Evolutionary conservation across 2,329 filamentous ascomycete genomes (phyloP).

Genomic region (Aureobasidium leucospermi): DNA sequence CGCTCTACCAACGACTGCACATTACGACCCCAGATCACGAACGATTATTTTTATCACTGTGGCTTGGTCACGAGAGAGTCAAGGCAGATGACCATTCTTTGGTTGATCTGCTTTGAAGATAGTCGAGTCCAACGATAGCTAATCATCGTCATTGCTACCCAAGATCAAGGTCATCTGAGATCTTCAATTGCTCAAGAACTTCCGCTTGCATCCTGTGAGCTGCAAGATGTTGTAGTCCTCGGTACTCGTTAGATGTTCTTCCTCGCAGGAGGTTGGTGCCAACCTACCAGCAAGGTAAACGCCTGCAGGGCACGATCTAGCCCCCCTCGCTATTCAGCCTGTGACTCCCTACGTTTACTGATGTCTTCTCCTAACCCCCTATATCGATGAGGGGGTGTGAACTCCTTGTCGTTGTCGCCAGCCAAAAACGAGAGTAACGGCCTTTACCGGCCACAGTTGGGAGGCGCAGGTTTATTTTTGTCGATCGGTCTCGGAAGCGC

Average conservation of each 20-base stretch:
- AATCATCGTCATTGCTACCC: background rate
- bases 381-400: background rate
- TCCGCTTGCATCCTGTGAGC: background rate
- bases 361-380: background rate
- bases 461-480: background rate
- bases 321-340: background rate
- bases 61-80: background rate
- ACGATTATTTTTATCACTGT: background rate
- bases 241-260: background rate
- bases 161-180: background rate
- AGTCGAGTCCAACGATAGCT: background rate
- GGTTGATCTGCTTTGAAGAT: background rate
- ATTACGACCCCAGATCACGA: background rate
- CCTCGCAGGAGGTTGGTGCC: background rate
- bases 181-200: background rate
- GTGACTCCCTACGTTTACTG: background rate
- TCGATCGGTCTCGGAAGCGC: constrained; percentile 2
- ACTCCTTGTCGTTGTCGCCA: background rate
- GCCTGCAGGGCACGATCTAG: background rate
- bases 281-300: background rate
- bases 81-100: background rate
- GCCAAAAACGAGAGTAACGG: background rate
- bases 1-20: background rate
- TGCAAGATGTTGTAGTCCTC: background rate
- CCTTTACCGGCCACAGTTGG: background rate